Base-by-base conservation (phyloP, 257 asterid genomes). In the Fraxinus excelsior region DNA sequence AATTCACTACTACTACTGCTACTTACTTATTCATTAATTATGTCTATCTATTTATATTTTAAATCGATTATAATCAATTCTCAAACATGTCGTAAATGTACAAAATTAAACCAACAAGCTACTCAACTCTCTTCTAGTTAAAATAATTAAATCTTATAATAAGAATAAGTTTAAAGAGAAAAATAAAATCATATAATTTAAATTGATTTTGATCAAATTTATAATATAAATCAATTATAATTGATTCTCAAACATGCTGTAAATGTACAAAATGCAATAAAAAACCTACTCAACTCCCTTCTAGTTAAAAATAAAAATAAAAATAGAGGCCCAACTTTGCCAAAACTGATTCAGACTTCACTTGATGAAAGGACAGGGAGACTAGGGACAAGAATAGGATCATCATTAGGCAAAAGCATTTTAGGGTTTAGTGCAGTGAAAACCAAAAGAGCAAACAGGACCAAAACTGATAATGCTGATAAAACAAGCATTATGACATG, bases 391-490 rank as follows among this genome's bases (percentile, higher is more conserved):
- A 82, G 73, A n/a, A 76, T 9, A 44, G 90, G 84, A 80, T 84
- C 87, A 6, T 88, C 80, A 1, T 85, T 80, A 29, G 82, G 81
- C 40, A 86, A 71, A 4, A 89, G 82, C 83, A 85, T 60, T 71
- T 80, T 86, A 42, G 84, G 80, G 34, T 87, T 72, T 70, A 84
- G 67, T 0, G 74, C 81, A 5, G 94, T 84, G 86, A 56, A 71
- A 18, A 82, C 25, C 58, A 91, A 82, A 4, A 91, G 82, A 19
- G 34, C 79, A 40, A 87, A 62, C 0, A 87, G 16, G 46, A 86
- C 85, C 21, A 89, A 37, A 70, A 84, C 82, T 1, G 96, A 91
- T 7, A 89, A 73, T 2, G 75, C 81, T 0, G 92, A 85, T 0
- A 91, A 70, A 31, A 67, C 1, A 11, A 91, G 77, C 74, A 83